Base-by-base conservation (phyloP, 2,329 filamentous ascomycete species). In the Talaromyces pinophilus region DNA sequence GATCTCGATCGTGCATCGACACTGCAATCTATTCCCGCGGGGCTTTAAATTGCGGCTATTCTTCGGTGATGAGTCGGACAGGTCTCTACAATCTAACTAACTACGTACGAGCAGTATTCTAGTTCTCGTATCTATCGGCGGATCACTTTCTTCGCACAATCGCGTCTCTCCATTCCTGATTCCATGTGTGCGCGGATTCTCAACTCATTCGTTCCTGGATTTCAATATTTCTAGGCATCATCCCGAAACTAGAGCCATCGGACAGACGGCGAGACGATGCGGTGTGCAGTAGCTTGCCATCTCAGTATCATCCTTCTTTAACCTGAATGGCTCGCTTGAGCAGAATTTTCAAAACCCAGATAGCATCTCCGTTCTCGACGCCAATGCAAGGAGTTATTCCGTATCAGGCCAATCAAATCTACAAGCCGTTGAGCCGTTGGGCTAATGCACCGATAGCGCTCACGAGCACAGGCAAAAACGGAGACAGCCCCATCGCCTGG, bases 391-490 rank as follows among this genome's bases (percentile, higher is more conserved):
- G 57, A 60, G 35, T 33, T 28, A 19, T n/a, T 60, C 6, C 11
- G 13, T 5, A 11, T 25, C 30, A 38, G 19, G 38, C 62, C 62
- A 63, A 63, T 63, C 25, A 46, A 63, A 35, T 22, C 15, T 19
- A 5, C 38, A 63, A 19, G 22, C 48, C 22, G 62, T 44, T 40
- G 35, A 63, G 50, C 62, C 62, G 62, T 63, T 63, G 62, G 17
- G 35, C 62, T 63, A 63, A 63, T 57, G 50, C 61, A 63, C 30
- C 33, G 46, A 54, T 40, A 62, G 38, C 55, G 38, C 35, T 59
- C 5, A 8, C 30, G 13, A 48, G 19, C 48, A 52, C 22, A 42
- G 55, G 19, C 38, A 40, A 59, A 42, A 42, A 8, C 19, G 33
- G 33, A 59, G 57, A 59, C 15, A 28, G 57, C 33, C 57, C 38